Evolutionary conservation across 139 green algal species (phyloP).

Genomic region (Chlamydomonas sp.): DNA sequence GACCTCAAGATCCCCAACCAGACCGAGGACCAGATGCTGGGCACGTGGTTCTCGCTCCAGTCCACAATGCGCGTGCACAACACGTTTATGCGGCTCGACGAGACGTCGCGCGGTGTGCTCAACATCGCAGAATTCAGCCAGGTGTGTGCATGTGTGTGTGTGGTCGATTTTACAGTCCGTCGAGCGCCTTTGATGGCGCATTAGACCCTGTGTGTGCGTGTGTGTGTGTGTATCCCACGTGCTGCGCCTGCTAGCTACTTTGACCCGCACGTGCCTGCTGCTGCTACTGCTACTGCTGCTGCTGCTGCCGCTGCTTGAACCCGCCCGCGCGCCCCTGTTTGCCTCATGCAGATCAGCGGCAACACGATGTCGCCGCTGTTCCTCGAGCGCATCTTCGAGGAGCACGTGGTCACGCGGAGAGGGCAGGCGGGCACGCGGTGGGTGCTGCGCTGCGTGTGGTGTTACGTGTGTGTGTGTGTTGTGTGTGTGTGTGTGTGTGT

Average conservation of each 20-base stretch:
- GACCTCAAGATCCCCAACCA: slow-evolving; percentile 27
- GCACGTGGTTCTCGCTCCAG: slow-evolving; percentile 55
- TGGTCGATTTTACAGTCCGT: too few species aligned
- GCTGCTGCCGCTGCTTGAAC: too few species aligned
- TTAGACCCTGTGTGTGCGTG: too few species aligned
- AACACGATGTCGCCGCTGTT: slow-evolving; percentile 57
- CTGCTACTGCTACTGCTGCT: neutral
- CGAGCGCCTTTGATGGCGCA: too few species aligned
- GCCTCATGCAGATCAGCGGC: slow-evolving; percentile 41
- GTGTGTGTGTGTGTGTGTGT: too few species aligned
- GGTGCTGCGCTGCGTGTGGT: too few species aligned
- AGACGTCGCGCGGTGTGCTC: slow-evolving; percentile 50
- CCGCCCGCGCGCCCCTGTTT: neutral
- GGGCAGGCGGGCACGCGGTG: too few species aligned
- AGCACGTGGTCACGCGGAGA: slow-evolving; percentile 41
- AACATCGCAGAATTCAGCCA: slow-evolving; percentile 42
- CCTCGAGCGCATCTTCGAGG: slow-evolving; percentile 58
- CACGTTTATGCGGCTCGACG: slow-evolving; percentile 52
- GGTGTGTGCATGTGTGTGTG: too few species aligned
- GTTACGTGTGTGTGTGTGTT: too few species aligned
- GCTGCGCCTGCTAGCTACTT: too few species aligned
- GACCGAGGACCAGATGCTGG: slow-evolving; percentile 27
- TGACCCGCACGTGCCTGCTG: too few species aligned
- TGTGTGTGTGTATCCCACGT: too few species aligned
- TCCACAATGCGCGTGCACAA: slow-evolving; percentile 43